A percentile compares a stretch with the other conserved stretches of the same genome.
Conservation (phyloP, 2,329 filamentous ascomycete species). For the Venturia aucupariae region DNA sequence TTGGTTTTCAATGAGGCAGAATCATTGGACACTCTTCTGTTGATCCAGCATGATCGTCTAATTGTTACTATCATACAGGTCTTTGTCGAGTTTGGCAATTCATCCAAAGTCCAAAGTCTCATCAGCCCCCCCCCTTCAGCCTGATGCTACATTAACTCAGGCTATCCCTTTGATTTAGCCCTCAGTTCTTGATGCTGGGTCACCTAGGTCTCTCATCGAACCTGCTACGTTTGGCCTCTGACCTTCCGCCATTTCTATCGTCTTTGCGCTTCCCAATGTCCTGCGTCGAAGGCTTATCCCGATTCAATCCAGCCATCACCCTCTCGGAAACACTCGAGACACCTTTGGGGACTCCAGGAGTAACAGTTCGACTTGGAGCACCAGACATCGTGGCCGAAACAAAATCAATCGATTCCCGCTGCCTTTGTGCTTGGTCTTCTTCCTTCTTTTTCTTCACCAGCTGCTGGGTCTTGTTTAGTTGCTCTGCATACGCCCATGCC, state of each 20-base stretch:
- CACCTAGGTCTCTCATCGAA: slow-evolving; percentile 8
- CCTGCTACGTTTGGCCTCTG: background rate
- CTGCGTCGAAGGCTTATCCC: slow-evolving; percentile 10
- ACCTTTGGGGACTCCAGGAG: slow-evolving; percentile 15
- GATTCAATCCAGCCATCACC: slow-evolving; percentile 19
- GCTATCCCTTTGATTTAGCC: background rate
- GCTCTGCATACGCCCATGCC: slow-evolving; percentile 35
- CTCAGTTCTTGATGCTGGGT: background rate
- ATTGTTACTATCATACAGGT: background rate
- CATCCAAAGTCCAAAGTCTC: background rate
- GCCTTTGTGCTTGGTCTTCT: slow-evolving; percentile 13
- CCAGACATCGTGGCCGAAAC: slow-evolving; percentile 21
- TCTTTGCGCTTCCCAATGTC: slow-evolving; percentile 6
- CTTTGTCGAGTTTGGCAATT: background rate
- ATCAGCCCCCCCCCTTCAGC: background rate
- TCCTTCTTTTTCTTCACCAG: slow-evolving; percentile 25
- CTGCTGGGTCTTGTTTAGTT: slow-evolving; percentile 33
- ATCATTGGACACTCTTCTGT: background rate
- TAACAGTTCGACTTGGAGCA: slow-evolving; percentile 21
- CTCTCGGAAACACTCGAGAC: slow-evolving; percentile 19
- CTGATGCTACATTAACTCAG: background rate
- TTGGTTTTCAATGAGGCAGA: background rate
- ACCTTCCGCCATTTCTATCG: background rate
- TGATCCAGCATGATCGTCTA: background rate
- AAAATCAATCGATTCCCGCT: slow-evolving; percentile 24